Percentiles rank a stretch among this genome's conserved stretches.
Evolutionary conservation across 768 basidiomycete genomes (phyloP).

Genomic region (Serendipita sp.): DNA sequence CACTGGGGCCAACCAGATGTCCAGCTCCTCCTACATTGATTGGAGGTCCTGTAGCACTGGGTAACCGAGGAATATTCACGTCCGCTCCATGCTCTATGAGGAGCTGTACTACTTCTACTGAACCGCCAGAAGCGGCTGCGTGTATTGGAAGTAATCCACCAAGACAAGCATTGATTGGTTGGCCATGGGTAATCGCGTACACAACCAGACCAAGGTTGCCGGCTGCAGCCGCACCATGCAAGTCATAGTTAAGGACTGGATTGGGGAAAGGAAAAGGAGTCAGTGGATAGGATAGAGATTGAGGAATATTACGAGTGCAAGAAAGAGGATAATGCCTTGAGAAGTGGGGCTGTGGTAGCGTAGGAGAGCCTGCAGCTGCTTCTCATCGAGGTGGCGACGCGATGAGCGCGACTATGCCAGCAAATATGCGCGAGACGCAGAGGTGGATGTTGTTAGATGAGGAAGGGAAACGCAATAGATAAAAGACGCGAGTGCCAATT

Average conservation of each 20-base stretch:
- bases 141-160: constrained; percentile 96
- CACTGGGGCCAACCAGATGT: constrained; percentile 9
- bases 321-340: neutral
- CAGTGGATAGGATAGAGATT: neutral
- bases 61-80: constrained; percentile 85
- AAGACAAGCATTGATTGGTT: constrained; percentile 90
- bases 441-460: too few species aligned
- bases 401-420: too few species aligned
- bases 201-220: constrained; percentile 88
- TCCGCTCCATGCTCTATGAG: constrained; percentile 93
- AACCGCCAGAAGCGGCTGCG: constrained; percentile 84
- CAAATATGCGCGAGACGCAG: too few species aligned
- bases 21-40: neutral
- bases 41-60: constrained; percentile 10
- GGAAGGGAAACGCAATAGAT: neutral
- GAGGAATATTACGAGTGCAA: neutral
- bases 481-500: neutral
- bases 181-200: constrained; percentile 85
- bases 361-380: neutral
- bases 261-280: neutral
- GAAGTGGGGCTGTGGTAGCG: neutral
- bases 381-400: too few species aligned
- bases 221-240: constrained; percentile 30
- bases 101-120: constrained; percentile 71
- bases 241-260: constrained; percentile 14